Evolutionary conservation across 192 early-diverging fungal genomes (phyloP).

Genomic region (Backusella liffmaniae): DNA sequence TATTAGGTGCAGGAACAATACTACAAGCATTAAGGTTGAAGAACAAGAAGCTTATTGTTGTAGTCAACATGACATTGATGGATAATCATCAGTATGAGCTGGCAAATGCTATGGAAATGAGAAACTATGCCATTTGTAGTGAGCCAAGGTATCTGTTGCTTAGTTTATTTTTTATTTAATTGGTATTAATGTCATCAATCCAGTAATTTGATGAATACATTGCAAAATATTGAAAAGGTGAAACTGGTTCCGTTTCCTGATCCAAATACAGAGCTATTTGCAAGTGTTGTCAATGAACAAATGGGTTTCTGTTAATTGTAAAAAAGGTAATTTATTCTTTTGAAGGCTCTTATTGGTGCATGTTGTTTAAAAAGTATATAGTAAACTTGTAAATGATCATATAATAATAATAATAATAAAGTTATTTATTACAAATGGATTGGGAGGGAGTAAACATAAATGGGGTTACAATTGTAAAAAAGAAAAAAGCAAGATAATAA

Average conservation of each 20-base stretch:
- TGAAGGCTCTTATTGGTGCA: too few relatives aligned
- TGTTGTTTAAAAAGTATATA: too few relatives aligned
- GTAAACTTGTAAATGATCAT: too few relatives aligned
- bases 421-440: too few relatives aligned
- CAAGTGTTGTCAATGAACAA: background rate
- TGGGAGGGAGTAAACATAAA: too few relatives aligned
- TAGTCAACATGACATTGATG: slow-evolving; percentile 77
- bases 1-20: slow-evolving; percentile 77
- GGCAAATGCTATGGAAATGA: slow-evolving; percentile 59
- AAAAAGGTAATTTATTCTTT: background rate
- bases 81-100: slow-evolving; percentile 90
- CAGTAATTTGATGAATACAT: background rate
- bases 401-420: too few relatives aligned
- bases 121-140: slow-evolving; percentile 53
- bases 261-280: slow-evolving; percentile 5
- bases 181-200: background rate
- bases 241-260: background rate
- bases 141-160: slow-evolving; percentile 32
- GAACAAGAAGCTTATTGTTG: slow-evolving; percentile 64
- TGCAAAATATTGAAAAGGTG: background rate
- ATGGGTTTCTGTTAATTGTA: background rate
- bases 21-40: slow-evolving; percentile 68
- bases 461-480: too few relatives aligned
- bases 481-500: too few relatives aligned
- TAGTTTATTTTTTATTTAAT: background rate